phyloP scores from a whole-genome alignment of 2,329 filamentous ascomycete genomes.

The Chaetomium sp. region DNA sequence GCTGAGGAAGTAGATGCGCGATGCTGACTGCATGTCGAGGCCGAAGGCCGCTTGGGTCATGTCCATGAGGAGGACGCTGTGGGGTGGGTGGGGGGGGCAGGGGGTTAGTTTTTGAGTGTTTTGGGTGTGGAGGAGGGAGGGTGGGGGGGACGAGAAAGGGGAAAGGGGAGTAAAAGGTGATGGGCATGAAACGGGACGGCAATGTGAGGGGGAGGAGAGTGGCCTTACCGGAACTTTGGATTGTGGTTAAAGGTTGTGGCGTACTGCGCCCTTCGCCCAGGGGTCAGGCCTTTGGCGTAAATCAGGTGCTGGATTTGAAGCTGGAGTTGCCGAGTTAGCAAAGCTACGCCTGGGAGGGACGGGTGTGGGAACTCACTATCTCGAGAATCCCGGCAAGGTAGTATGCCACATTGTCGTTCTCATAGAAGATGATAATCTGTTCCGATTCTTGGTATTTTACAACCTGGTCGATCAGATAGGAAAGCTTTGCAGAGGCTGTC shows the following conservation, averaged over 20 bases:
- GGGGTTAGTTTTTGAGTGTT: background rate
- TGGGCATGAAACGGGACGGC: no score
- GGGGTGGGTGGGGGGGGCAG: slow-evolving; percentile 26
- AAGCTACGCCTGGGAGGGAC: background rate
- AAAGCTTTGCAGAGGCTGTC: slow-evolving; percentile 83
- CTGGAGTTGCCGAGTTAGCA: slow-evolving; percentile 38
- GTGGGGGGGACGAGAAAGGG: background rate
- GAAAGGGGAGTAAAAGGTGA: background rate
- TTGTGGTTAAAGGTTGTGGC: slow-evolving; percentile 76
- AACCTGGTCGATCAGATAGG: slow-evolving; percentile 78
- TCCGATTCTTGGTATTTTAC: slow-evolving; percentile 67
- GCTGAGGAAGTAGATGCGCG: slow-evolving; percentile 84
- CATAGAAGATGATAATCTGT: slow-evolving; percentile 92
- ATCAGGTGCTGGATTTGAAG: slow-evolving; percentile 64
- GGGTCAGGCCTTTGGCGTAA: slow-evolving; percentile 65
- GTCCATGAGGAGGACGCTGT: slow-evolving; percentile 82
- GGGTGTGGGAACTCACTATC: slow-evolving; percentile 50
- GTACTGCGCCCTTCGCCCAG: slow-evolving; percentile 69
- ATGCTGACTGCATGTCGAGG: slow-evolving; percentile 80
- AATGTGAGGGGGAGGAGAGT: no score
- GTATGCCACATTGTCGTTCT: slow-evolving; percentile 81
- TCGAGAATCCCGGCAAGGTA: slow-evolving; percentile 85
- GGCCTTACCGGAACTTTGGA: slow-evolving; percentile 57
- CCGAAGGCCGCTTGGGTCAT: slow-evolving; percentile 87
- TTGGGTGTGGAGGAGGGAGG: background rate